These are phyloP conservation scores for Pogostemon cablin DNA, from an alignment of 257 asterid species.

Conservation along the genomic window DNA sequence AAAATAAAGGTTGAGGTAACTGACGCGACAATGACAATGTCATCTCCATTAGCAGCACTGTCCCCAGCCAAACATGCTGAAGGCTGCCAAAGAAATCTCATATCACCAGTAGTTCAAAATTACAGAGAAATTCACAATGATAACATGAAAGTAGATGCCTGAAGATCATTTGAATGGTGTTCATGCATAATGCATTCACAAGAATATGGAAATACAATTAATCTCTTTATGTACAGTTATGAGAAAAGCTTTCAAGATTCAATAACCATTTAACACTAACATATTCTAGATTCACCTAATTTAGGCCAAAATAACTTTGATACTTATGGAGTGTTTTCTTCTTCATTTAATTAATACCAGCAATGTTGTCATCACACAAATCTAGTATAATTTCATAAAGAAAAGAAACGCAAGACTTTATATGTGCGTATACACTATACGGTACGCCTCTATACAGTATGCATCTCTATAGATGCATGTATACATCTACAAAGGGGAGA, in stretches of 20 bases:
- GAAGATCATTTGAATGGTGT: neutral
- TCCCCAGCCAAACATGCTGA: constrained; percentile 62
- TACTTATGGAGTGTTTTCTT: neutral
- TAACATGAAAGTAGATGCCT: constrained; percentile 11
- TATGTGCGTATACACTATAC: too few species aligned
- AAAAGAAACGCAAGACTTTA: too few species aligned
- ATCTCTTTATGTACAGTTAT: neutral
- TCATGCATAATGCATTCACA: neutral
- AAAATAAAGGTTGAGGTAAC: constrained; percentile 36
- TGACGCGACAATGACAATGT: constrained; percentile 90
- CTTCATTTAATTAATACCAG: neutral
- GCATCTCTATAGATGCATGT: too few species aligned
- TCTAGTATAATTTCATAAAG: neutral
- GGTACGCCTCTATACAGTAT: too few species aligned
- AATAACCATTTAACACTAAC: neutral
- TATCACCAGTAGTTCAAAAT: neutral
- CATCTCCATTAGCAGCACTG: constrained; percentile 70
- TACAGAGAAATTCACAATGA: neutral
- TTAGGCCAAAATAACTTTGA: neutral
- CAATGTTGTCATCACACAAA: neutral
- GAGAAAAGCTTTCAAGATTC: neutral
- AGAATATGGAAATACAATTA: neutral
- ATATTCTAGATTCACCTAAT: neutral
- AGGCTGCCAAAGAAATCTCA: constrained; percentile 45
- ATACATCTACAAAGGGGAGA: too few species aligned